A percentile compares a stretch with the other conserved stretches of the same genome.
phyloP scores from a whole-genome alignment of 83 land plant species.

The Isoetes engelmannii region DNA sequence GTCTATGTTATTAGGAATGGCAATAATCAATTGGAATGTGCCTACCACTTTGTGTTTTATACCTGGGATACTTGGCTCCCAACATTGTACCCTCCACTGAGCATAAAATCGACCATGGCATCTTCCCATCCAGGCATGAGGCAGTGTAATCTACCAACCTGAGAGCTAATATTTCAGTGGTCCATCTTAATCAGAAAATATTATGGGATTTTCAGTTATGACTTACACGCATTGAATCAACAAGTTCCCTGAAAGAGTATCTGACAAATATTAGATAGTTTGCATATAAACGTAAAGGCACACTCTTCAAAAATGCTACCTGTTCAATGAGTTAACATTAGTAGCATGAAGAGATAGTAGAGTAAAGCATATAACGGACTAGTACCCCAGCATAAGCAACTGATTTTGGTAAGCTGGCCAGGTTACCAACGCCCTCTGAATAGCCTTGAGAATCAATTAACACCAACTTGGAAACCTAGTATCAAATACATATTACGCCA shows the following conservation, averaged over 20 bases:
- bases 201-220: neutral
- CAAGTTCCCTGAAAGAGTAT: slow-evolving; percentile 22
- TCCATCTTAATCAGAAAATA: neutral
- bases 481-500: too few relatives aligned
- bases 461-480: slow-evolving; percentile 69
- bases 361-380: too few relatives aligned
- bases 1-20: neutral
- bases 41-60: neutral
- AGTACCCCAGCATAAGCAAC: slow-evolving; percentile 84
- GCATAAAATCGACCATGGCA: slow-evolving; percentile 79
- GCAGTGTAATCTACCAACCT: slow-evolving; percentile 81
- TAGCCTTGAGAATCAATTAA: slow-evolving; percentile 87
- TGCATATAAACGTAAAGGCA: slow-evolving; percentile 58
- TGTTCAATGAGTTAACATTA: slow-evolving; percentile 19
- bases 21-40: neutral
- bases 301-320: slow-evolving; percentile 64
- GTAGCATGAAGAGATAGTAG: too few relatives aligned
- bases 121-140: slow-evolving; percentile 83
- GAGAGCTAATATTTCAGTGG: neutral
- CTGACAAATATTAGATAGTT: slow-evolving; percentile 44
- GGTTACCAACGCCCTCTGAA: slow-evolving; percentile 77
- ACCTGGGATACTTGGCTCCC: slow-evolving; percentile 51
- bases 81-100: slow-evolving; percentile 86
- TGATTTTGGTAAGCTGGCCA: slow-evolving; percentile 51
- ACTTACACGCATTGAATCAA: slow-evolving; percentile 53